phyloP scores from a whole-genome alignment of 148 eudicot genomes.

The Rhododendron vialii region DNA sequence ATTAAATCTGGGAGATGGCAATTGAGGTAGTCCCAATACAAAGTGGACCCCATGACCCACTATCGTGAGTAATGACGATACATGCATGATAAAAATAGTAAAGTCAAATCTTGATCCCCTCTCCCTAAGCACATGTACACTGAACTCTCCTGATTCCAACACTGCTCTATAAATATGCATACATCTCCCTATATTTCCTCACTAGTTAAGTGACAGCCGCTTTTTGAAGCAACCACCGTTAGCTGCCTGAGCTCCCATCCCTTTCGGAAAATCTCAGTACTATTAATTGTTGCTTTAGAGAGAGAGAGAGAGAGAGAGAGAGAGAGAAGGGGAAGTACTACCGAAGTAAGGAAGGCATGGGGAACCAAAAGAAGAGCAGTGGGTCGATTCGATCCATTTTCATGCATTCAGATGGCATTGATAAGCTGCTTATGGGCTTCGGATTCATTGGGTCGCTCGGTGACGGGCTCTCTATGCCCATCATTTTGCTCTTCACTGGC shows the following conservation, averaged over 20 bases:
- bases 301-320: neutral
- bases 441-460: constrained; percentile 63
- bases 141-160: neutral
- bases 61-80: neutral
- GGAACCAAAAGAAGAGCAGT: constrained; percentile 15
- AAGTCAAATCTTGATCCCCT: neutral
- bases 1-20: neutral
- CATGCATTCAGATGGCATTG: constrained; percentile 68
- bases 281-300: neutral
- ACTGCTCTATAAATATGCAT: neutral
- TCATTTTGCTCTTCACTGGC: constrained; percentile 40
- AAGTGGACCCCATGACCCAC: neutral
- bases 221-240: neutral
- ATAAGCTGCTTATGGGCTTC: constrained; percentile 46
- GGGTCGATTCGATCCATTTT: constrained; percentile 54
- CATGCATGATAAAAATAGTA: neutral
- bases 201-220: neutral
- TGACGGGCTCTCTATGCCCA: constrained; percentile 70
- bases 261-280: neutral
- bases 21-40: neutral
- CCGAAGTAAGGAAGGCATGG: neutral
- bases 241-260: neutral
- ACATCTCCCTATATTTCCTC: neutral
- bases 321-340: neutral
- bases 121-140: neutral